Evolutionary conservation across 2,329 filamentous ascomycete species (phyloP), one percentile per base, ranked within the genome.

Genomic region (Dothideomycetes sp.): DNA sequence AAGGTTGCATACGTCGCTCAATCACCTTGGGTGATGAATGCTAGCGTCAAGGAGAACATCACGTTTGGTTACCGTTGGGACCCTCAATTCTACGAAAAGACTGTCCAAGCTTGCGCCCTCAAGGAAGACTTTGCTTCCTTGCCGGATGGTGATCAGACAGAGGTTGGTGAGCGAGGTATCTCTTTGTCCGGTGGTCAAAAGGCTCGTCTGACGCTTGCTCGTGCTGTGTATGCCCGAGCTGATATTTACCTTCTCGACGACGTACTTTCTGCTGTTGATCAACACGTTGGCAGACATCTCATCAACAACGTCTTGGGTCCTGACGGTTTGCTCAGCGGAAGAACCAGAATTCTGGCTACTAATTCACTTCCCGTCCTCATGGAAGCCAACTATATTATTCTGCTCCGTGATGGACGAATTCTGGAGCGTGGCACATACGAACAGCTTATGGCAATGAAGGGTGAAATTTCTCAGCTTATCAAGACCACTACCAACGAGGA

Each of bases 121-220:
- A 57, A 82, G 5, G 88, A 95, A 50, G 91, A 98, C 58, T 95
- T 98, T 63, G 76, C 80, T 33, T 86, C 85, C 51, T 74, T 98
- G 34, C 91, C 91, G 3, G 91, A 98, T 57, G 91, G 93, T 19
- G 93, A 98, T 55, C 84, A 94, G 59, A 98, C 91, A 0, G 83
- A 95, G 54, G 93, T 98, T 25, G 91, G 91, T 44, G 93, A 98
- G 65, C 81, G 91, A 48, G 91, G 91, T 28, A 98, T 98, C 44
- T 96, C 89, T 2, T 69, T 98, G 17, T 95, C 88, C 48, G 89
- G 89, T 50, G 91, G 93, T 5, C 91, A 98, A 59, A 98, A 95
- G 65, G 89, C 91, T 41, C 84, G 91, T 47, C 73, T 98, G 46
- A 89, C 87, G 11, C 71, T 98, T 41, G 91, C 91, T 28, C 78